Percentiles rank a stretch among this genome's conserved stretches.
Conservation (phyloP, 2,329 filamentous ascomycete genomes). For the Penicillium paneum region DNA sequence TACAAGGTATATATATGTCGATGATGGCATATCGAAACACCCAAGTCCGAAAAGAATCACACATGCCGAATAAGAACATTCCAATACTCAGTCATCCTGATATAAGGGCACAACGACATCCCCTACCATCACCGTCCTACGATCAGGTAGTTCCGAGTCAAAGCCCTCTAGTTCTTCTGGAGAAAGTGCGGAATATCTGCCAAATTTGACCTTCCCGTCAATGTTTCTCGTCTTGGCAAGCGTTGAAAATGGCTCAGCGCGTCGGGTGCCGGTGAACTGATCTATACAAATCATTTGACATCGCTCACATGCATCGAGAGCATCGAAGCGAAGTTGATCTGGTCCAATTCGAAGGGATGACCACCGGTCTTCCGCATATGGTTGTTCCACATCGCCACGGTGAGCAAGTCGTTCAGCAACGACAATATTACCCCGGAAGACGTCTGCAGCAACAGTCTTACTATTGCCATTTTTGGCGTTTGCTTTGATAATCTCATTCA, state of each 20-base stretch:
- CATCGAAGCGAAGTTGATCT: conserved; percentile 42
- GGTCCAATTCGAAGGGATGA: conserved; percentile 61
- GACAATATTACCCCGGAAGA: conserved; percentile 87
- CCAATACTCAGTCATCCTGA: conserved; percentile 12
- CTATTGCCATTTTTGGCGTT: conserved; percentile 50
- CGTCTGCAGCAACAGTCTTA: conserved; percentile 64
- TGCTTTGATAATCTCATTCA: conserved; percentile 70
- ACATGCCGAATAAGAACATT: background rate
- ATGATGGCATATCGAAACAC: background rate
- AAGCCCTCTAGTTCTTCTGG: conserved; percentile 21
- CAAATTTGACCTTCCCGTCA: conserved; percentile 84
- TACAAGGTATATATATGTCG: background rate
- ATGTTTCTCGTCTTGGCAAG: conserved; percentile 81
- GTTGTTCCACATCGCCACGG: conserved; percentile 47
- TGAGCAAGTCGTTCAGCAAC: conserved; percentile 54
- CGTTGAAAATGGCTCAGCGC: conserved; percentile 83
- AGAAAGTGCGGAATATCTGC: conserved; percentile 63
- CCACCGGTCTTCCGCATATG: conserved; percentile 84
- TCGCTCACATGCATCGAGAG: conserved; percentile 78
- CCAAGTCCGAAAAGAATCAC: background rate
- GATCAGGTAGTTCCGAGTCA: conserved; percentile 14
- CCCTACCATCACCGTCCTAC: conserved; percentile 38
- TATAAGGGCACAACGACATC: conserved; percentile 38
- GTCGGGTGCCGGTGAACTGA: conserved; percentile 72
- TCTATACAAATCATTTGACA: conserved; percentile 98